Base-by-base conservation (phyloP, 2,329 filamentous ascomycete species). In the Aspergillus flavus region DNA sequence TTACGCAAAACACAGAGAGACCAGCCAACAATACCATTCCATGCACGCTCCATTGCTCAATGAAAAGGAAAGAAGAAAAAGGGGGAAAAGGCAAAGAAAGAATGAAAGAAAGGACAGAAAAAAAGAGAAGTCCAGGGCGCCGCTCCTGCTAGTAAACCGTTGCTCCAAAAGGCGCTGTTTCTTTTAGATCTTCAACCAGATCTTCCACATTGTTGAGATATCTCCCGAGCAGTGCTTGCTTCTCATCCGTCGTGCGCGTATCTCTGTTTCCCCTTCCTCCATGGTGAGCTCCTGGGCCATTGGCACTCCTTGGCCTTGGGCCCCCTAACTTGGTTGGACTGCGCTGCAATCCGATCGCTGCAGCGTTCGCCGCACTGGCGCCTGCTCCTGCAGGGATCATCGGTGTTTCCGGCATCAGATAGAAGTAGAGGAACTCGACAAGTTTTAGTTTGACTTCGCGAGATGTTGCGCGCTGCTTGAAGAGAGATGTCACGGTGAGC, bases 361-460 rank as follows among this genome's bases (percentile, higher is more conserved):
- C 79, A 1, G 79, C 78, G 63, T 78, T 80, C 0, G 78, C 74
- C 2, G 76, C 74, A 26, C 75, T 77, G 14, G 72, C 72, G 9
- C 67, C 41, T 64, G 69, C 32, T 61, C 63, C 65, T 56, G 68
- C 26, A 12, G 71, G 62, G 46, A 71, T 59, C 21, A 75, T 75
- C 1, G 83, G 89, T 0, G 87, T 87, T 80, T 99, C 95, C 57
- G 94, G 94, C 90, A 98, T 97, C 70, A 99, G 89, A 79, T 98
- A 99, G 79, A 98, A 98, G 83, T 98, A 98, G 58, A 99, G 82
- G 75, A 98, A 98, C 78, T 98, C 95, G 70, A 97, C 90, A n/a
- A 96, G 87, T 78, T 96, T 95, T 74, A 97, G 87, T 82, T 97
- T 97, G 68, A 98, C 94, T 71, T 94, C 92, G 65, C 93, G 89